These are phyloP conservation scores for Andrographis paniculata DNA, from an alignment of 305 asterid genomes.

Conservation along the genomic window DNA sequence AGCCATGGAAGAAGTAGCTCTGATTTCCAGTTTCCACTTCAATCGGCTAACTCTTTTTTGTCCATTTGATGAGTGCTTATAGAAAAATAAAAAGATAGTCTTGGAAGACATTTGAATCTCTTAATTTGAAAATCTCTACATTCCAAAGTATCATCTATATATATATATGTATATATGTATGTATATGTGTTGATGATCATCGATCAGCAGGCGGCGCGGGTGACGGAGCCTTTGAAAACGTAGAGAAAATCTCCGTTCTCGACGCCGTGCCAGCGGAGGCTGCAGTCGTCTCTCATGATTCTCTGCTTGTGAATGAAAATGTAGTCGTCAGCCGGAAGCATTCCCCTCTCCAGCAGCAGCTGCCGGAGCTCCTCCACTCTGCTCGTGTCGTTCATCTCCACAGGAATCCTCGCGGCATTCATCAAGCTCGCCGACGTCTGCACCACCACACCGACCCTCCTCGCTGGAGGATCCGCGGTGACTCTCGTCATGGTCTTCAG, in stretches of 20 bases:
- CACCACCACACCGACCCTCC: conserved; percentile 39
- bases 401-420: conserved; percentile 41
- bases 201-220: conserved; percentile 14
- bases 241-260: conserved; percentile 58
- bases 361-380: conserved; percentile 40
- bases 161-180: too few species aligned
- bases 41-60: too few species aligned
- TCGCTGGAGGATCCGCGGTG: conserved; percentile 29
- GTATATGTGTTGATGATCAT: too few species aligned
- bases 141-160: too few species aligned
- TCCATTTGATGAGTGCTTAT: too few species aligned
- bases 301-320: conserved; percentile 80
- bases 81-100: too few species aligned
- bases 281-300: conserved; percentile 56
- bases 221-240: conserved; percentile 66
- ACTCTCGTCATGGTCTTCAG: conserved; percentile 27
- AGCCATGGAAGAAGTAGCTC: too few species aligned
- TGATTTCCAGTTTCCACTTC: too few species aligned
- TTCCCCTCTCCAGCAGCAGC: conserved; percentile 31
- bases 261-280: conserved; percentile 90
- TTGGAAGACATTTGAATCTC: too few species aligned
- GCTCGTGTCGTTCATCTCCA: conserved; percentile 48
- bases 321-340: conserved; percentile 61
- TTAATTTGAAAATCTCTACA: too few species aligned
- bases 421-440: conserved; percentile 55